Base-by-base conservation (phyloP, 169 alveolate genomes). In the Eimeria tenella region DNA sequence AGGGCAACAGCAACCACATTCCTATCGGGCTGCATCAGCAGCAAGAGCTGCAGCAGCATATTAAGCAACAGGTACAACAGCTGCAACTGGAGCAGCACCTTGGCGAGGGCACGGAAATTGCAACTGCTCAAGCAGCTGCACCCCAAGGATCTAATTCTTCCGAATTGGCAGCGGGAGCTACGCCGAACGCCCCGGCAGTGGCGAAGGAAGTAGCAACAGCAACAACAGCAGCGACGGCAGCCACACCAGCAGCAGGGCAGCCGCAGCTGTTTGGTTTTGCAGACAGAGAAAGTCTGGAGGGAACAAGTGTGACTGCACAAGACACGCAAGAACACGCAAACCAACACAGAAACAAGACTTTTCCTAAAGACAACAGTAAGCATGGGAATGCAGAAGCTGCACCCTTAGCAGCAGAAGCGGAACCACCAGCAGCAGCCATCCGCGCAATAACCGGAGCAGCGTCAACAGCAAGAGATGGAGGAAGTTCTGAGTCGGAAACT, bases 31-130 rank as follows among this genome's bases (percentile, higher is more conserved):
- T 9, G 50, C 79, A 31, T 75, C 91, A 84, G 79, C 75, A 58
- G 91, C 68, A 56, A 15, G 65, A 6, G 70, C 52, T 31, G 91
- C 91, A 84, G 79, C 90, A 60, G 6, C 56, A 58, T 8, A 6
- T 19, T 55, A 56, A 50, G 90, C 91, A 84, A 77, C 91, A 84
- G 79, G 49, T 21, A 23, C 91, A 81, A 17, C 71, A 81, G 73
- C 56, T 50, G 42, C 65, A 75, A 19, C 52, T 5, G 62, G 86
- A 75, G 53, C 86, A 49, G 11, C 62, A 42, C 50, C 86, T 50
- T 15, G 50, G 62, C 19, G 86, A 19, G 21, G 42, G 11, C 65
- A n/a, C 49, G 49, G 86, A 75, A 7, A n/a, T 19, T 19, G 86
- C 49, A 9, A 49, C 19, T 50, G 65, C n/a, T n/a, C 63, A 75